Percentiles rank a stretch among this genome's conserved stretches.
Evolutionary conservation across 148 eudicot species (phyloP).

Genomic region (Silene latifolia): DNA sequence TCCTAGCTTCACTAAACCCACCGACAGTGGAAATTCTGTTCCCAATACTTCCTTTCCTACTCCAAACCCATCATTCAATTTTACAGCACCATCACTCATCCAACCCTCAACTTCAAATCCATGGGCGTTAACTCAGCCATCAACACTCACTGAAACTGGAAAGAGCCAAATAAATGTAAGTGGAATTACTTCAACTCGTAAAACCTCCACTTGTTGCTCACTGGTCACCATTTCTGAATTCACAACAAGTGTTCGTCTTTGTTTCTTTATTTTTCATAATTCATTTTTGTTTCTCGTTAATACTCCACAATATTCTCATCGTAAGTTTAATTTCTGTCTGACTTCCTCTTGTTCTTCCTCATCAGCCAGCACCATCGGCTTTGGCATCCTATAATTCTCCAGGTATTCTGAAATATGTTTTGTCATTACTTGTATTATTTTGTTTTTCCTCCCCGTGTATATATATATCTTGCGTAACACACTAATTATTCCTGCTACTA

Average conservation of each 20-base stretch:
- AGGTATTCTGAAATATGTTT: slow-evolving; percentile 17
- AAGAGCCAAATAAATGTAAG: slow-evolving; percentile 20
- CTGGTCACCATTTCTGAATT: neutral
- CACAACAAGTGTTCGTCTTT: neutral
- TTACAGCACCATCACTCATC: neutral
- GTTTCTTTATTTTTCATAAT: neutral
- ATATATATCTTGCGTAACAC: neutral
- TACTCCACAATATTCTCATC: neutral
- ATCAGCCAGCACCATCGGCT: slow-evolving; percentile 9
- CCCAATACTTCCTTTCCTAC: neutral
- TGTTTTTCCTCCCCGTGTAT: neutral
- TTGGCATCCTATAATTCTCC: neutral
- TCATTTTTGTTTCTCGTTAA: neutral
- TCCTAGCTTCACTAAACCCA: too few species aligned
- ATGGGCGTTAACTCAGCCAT: neutral
- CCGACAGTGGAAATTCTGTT: neutral
- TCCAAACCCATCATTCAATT: neutral
- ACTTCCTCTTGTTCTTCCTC: neutral
- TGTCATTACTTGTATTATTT: neutral
- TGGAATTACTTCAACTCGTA: neutral
- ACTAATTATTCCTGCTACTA: neutral
- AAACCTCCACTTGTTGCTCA: neutral
- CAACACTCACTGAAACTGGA: neutral
- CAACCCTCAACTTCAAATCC: neutral
- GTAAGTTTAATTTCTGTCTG: neutral